These are phyloP conservation scores for Sphagnum contortum DNA, from an alignment of 225 moss, liverwort and hornwort genomes.

Conservation along the genomic window DNA sequence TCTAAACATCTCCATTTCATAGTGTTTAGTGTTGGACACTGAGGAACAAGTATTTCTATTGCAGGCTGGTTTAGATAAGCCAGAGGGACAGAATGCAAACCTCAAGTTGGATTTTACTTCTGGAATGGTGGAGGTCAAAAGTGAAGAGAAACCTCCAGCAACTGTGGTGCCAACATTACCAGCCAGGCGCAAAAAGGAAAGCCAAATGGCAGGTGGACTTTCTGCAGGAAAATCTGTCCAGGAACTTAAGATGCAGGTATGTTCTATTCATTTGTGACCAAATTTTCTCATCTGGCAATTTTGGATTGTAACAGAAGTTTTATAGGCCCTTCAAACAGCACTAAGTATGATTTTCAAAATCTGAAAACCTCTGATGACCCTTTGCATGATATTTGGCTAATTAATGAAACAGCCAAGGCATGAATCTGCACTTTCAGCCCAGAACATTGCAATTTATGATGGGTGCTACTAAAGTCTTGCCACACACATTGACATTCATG, in stretches of 20 bases:
- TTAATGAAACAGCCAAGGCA: not conserved
- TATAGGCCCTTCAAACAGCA: no score
- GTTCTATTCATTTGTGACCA: not conserved
- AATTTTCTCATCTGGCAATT: not conserved
- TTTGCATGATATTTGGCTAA: not conserved
- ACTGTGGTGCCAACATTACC: constrained; percentile 22
- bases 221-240: constrained; percentile 45
- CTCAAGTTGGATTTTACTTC: constrained; percentile 15
- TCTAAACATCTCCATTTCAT: no score
- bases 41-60: not conserved
- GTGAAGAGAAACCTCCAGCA: constrained; percentile 14
- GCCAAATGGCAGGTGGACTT: constrained; percentile 19
- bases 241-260: constrained; percentile 49
- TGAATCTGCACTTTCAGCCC: no score
- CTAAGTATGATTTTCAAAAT: no score
- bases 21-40: not conserved
- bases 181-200: constrained; percentile 16
- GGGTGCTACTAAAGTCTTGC: no score
- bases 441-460: no score
- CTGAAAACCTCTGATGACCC: no score
- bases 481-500: no score
- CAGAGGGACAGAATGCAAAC: constrained; percentile 23
- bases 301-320: not conserved
- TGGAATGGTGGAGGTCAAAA: constrained; percentile 21
- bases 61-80: constrained; percentile 31